Evolutionary conservation across 768 basidiomycete genomes (phyloP).

Genomic region (Lactarius hengduanensis): DNA sequence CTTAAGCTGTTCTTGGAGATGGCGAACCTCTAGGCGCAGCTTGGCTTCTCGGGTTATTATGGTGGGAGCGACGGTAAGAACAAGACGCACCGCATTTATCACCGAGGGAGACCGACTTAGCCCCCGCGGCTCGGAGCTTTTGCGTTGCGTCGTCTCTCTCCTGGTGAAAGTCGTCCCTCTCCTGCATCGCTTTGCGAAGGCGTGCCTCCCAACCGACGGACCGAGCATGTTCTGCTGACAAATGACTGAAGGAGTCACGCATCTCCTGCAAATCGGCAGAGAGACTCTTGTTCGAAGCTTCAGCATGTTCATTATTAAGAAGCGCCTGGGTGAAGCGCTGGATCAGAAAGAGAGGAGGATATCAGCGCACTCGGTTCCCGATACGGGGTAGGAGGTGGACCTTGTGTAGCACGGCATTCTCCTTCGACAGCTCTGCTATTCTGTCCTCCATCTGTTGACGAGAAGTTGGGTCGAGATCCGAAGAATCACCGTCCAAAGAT

Average conservation of each 20-base stretch:
- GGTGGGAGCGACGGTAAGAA: too few species aligned
- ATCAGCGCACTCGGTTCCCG: constrained; percentile 20
- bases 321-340: constrained; percentile 78
- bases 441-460: constrained; percentile 36
- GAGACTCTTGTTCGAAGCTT: constrained; percentile 72
- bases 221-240: constrained; percentile 68
- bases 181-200: constrained; percentile 61
- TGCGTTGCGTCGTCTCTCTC: constrained; percentile 73
- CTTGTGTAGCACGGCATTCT: constrained; percentile 63
- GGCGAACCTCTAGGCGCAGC: constrained; percentile 62
- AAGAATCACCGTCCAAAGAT: constrained; percentile 14
- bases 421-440: constrained; percentile 44
- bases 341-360: constrained; percentile 10
- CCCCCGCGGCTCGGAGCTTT: constrained; percentile 66
- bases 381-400: constrained; percentile 35
- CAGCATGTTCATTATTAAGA: constrained; percentile 77
- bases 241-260: constrained; percentile 59
- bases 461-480: constrained; percentile 21
- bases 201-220: constrained; percentile 69
- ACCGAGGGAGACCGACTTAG: constrained; percentile 58
- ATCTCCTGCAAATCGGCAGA: constrained; percentile 75
- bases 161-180: constrained; percentile 81
- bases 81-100: constrained; percentile 59
- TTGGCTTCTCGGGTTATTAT: constrained; percentile 48
- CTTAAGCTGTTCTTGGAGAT: constrained; percentile 63